Evolutionary conservation across 148 eudicot genomes (phyloP), one percentile per base, ranked within the genome.

Genomic region (Pouteria glomerata): DNA sequence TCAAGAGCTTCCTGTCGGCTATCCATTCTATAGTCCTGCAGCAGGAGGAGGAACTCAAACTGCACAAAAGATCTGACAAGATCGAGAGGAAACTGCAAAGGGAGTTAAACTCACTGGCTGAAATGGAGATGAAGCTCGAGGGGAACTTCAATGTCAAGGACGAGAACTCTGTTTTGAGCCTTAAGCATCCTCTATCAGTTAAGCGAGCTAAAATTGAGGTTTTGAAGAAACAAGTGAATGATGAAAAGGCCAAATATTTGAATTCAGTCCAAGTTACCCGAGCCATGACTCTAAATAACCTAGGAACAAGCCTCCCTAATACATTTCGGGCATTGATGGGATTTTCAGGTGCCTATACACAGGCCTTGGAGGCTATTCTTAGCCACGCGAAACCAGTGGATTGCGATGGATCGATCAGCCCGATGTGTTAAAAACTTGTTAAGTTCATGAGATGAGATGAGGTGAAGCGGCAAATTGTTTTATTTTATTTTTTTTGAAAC

Each of bases 41-140:
- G 73, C 95, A 92, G 70, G 84, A 86, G 64, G 82, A 84, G 75
- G 97, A 92, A 81, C 78, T 76, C 79, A 74, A 42, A 66, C 80
- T 81, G 77, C 81, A 74, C 71, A 92, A 77, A 73, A 89, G 80
- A 77, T 74, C 77, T 4, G 86, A 84, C n/a, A 89, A 82, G 78
- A 77, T 89, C 3, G 92, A 79, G 78, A 82, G 67, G 70, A 89
- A 70, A 80, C 57, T 83, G 35, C 81, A 77, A 33, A 89, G 86
- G 75, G 88, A 86, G 71, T 45, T 72, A n/a, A 70, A 62, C 72
- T 69, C 81, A 1, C 81, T 88, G 31, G 34, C 82, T 8, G 96
- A 91, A 81, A 75, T 87, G 85, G 90, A 91, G 79, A 86, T 66
- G 62, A 89, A 77, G 62, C 83, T 80, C 11, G 83, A 66, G 61